Evolutionary conservation across 257 asterid genomes (phyloP).

Genomic region (Nicotiana tomentosiformis): DNA sequence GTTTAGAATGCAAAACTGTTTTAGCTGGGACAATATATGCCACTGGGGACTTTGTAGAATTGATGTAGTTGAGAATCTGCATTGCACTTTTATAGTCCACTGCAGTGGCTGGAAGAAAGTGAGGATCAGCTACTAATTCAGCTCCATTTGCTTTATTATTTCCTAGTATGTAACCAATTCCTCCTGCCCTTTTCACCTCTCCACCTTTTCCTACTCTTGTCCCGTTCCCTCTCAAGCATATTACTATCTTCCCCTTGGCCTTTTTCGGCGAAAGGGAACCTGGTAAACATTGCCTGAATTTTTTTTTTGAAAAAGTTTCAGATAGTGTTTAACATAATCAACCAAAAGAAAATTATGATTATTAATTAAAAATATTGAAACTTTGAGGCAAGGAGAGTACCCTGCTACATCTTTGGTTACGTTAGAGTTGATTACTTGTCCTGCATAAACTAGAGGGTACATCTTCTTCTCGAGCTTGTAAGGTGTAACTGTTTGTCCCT

Average conservation of each 20-base stretch:
- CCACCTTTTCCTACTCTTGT: slow-evolving; percentile 67
- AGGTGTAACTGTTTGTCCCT: slow-evolving; percentile 82
- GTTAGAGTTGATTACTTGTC: slow-evolving; percentile 37
- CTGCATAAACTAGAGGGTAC: slow-evolving; percentile 68
- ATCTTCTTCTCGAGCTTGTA: slow-evolving; percentile 39
- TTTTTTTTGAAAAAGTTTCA: not conserved
- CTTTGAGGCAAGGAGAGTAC: slow-evolving; percentile 17
- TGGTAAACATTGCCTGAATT: slow-evolving; percentile 73
- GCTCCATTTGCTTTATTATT: slow-evolving; percentile 49
- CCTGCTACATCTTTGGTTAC: slow-evolving; percentile 43
- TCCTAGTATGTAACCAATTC: slow-evolving; percentile 62
- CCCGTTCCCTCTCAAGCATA: slow-evolving; percentile 77
- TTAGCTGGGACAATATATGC: slow-evolving; percentile 22
- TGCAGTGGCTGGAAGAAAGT: slow-evolving; percentile 43
- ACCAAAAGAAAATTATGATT: not conserved
- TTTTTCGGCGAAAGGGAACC: slow-evolving; percentile 62
- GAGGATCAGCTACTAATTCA: slow-evolving; percentile 30
- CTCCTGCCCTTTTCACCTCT: slow-evolving; percentile 92
- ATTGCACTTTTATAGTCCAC: slow-evolving; percentile 21
- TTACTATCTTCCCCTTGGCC: slow-evolving; percentile 67
- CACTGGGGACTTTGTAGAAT: slow-evolving; percentile 24
- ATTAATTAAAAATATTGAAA: not conserved
- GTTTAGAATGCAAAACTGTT: slow-evolving; percentile 22
- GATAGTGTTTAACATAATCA: not conserved
- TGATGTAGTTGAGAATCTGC: slow-evolving; percentile 23